Evolutionary conservation across 2,329 filamentous ascomycete genomes (phyloP), one percentile per base, ranked within the genome.

Genomic region (Pseudogymnoascus sp.): DNA sequence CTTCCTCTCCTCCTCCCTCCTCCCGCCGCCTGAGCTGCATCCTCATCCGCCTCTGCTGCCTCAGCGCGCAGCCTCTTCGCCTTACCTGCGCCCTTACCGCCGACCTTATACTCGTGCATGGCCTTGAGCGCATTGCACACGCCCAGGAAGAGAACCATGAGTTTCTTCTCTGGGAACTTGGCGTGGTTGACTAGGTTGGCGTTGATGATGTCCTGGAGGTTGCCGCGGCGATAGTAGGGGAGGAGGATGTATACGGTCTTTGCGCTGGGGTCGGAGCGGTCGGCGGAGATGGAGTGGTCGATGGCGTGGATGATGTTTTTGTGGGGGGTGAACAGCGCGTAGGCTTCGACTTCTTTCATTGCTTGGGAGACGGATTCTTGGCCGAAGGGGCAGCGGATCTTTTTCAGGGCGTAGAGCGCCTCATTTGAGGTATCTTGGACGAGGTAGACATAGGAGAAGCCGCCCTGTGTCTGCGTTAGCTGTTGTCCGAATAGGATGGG

Each of bases 401-500:
- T 99, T 77, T 99, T 99, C 64, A 97, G 86, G 16, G 94, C 94
- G 74, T 96, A 93, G 54, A 96, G 84, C 69, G 93, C 86, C 63
- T 90, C 89, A 59, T 86, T 88, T 60, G 85, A 80, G 57, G 89
- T 93, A 74, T 97, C 92, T 80, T 97, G 90, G 63, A 99, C 94
- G 63, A 99, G 89, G 77, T 99, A 99, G 69, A 99, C 94, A 76
- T 97, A 99, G 66, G 92, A 96, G 80, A 99, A 99, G 71, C 94
- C 94, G 73, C 94, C 94, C 88, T 93, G 62, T 41, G 62, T 68
- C 37, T 67, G 67, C 58, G 61, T 39, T 11, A 59, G 30, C 25
- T 47, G 36, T 58, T 58, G 28, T 43, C 47, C 30, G 18, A 36
- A 30, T 37, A 39, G 38, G 12, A 50, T 35, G 12, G 38, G n/a